Percentiles rank a stretch among this genome's conserved stretches.
These are phyloP conservation scores for Vigna mungo DNA, from an alignment of 306 rosid species.

Conservation along the genomic window DNA sequence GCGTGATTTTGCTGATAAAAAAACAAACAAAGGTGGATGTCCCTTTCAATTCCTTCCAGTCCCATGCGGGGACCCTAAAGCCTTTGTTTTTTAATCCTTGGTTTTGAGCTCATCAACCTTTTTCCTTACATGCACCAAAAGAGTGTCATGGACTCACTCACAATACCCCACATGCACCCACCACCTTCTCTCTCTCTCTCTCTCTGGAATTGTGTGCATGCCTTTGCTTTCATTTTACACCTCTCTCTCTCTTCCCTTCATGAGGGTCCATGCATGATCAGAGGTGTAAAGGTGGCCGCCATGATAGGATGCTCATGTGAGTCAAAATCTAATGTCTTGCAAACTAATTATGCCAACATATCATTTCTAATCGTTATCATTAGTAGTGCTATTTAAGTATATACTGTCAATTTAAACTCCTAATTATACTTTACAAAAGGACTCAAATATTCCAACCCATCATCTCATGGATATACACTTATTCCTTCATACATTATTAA, in stretches of 20 bases:
- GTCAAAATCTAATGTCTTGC: constrained; percentile 64
- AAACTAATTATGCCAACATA: constrained; percentile 63
- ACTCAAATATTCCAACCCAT: constrained; percentile 14
- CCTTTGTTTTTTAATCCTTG: constrained; percentile 26
- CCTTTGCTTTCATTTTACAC: constrained; percentile 97
- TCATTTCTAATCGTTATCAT: constrained; percentile 60
- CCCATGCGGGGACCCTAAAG: constrained; percentile 72
- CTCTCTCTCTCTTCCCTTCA: constrained; percentile 46
- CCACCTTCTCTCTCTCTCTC: constrained; percentile 48
- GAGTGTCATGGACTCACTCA: constrained; percentile 60
- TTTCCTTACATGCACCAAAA: constrained; percentile 74
- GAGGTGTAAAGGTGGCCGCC: constrained; percentile 68
- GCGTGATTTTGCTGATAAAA: constrained; percentile 47
- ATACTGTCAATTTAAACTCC: constrained; percentile 34
- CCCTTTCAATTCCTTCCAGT: constrained; percentile 57
- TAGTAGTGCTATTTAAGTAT: constrained; percentile 72
- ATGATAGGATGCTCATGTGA: constrained; percentile 75
- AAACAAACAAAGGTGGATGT: constrained; percentile 52
- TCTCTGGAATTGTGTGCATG: constrained; percentile 69
- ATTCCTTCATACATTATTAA: neutral
- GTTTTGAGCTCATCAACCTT: constrained; percentile 45
- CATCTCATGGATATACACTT: constrained; percentile 22
- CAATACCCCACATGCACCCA: constrained; percentile 51
- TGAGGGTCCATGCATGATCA: constrained; percentile 64
- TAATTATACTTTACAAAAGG: constrained; percentile 28